Conservation (phyloP, 2,329 filamentous ascomycete species). For the Juglanconis oblonga region DNA sequence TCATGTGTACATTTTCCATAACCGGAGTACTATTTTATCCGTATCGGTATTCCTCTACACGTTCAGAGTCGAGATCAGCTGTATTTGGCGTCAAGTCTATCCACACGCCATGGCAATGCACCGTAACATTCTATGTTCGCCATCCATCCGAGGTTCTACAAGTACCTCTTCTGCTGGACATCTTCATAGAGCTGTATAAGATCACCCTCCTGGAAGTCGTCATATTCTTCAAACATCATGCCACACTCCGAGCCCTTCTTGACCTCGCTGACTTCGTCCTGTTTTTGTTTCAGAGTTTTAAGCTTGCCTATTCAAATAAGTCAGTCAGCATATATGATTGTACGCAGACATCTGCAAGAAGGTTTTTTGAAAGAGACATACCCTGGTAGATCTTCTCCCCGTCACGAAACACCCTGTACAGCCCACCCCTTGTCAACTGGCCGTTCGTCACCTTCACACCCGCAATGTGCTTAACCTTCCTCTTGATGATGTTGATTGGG, state of each 20-base stretch:
- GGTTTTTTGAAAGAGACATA: conserved; percentile 41
- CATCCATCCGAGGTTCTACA: conserved; percentile 34
- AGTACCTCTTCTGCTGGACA: conserved; percentile 63
- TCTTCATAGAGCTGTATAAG: conserved; percentile 86
- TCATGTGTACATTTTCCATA: no score
- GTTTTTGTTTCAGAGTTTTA: conserved; percentile 81
- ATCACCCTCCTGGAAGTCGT: conserved; percentile 76
- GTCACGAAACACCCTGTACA: conserved; percentile 69
- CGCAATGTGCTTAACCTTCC: conserved; percentile 71
- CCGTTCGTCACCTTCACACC: conserved; percentile 88
- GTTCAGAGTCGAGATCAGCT: not conserved
- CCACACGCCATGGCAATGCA: not conserved
- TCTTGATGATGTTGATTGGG: conserved; percentile 74
- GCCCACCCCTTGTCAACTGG: conserved; percentile 57
- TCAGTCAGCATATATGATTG: conserved; percentile 14
- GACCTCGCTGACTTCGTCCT: conserved; percentile 88
- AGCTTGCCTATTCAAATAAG: conserved; percentile 60
- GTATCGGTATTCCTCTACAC: no score
- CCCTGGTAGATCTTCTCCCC: conserved; percentile 77
- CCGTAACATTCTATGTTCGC: not conserved
- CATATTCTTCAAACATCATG: conserved; percentile 77
- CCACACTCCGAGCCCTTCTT: conserved; percentile 93
- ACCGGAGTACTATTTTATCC: no score
- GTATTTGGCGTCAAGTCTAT: not conserved
- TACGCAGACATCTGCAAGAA: not conserved